Evolutionary conservation across 441 rosid genomes (phyloP).

Genomic region (Jatropha multifida): DNA sequence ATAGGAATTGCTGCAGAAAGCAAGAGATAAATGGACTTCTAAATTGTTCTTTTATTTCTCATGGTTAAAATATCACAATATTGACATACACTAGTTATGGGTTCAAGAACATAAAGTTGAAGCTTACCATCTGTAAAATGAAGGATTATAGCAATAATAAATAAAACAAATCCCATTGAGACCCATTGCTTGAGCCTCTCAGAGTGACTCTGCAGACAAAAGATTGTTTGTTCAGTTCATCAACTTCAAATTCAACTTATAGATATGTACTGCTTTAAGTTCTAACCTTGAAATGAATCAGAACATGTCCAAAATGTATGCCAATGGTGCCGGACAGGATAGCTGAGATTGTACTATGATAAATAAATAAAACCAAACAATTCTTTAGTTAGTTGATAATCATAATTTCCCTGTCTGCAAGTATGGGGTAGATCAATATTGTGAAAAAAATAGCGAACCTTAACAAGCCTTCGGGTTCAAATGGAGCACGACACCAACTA

Average conservation of each 20-base stretch:
- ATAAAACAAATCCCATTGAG: slow-evolving; percentile 43
- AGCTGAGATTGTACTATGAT: slow-evolving; percentile 55
- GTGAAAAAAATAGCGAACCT: slow-evolving; percentile 34
- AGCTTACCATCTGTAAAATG: slow-evolving; percentile 63
- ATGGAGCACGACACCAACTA: slow-evolving; percentile 58
- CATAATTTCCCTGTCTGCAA: background rate
- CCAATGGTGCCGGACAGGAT: slow-evolving; percentile 71
- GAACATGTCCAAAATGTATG: slow-evolving; percentile 64
- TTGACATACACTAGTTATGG: background rate
- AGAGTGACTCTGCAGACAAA: slow-evolving; percentile 45
- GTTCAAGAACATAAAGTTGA: background rate
- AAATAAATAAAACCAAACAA: background rate
- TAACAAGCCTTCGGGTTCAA: slow-evolving; percentile 72
- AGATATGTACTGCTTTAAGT: slow-evolving; percentile 1
- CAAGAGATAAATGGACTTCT: background rate
- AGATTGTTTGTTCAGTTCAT: background rate
- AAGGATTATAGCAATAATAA: slow-evolving; percentile 48
- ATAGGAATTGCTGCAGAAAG: slow-evolving; percentile 65
- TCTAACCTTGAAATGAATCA: slow-evolving; percentile 68
- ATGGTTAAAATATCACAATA: too few relatives aligned
- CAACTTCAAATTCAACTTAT: background rate
- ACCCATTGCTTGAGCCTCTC: slow-evolving; percentile 71
- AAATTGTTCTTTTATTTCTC: background rate
- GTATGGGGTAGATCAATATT: background rate
- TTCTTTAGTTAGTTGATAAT: background rate